Evolutionary conservation across 2,329 filamentous ascomycete genomes (phyloP).

Genomic region (Sporothrix inflata): DNA sequence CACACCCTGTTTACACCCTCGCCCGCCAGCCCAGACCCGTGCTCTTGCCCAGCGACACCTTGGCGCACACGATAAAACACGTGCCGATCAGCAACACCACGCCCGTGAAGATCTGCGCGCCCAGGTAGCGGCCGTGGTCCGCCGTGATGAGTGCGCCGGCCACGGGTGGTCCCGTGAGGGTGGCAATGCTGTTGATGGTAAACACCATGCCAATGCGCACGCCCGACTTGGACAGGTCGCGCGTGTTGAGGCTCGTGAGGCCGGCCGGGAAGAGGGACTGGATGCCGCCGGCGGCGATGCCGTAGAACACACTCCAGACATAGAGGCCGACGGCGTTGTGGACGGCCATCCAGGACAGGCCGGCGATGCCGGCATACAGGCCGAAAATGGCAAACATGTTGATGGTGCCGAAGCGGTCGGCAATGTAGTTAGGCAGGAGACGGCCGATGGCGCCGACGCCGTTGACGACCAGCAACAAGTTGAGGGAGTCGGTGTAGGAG

Average conservation of each 20-base stretch:
- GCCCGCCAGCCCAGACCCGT: constrained; percentile 45
- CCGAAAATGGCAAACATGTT: constrained; percentile 61
- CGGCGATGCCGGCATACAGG: constrained; percentile 46
- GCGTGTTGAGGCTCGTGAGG: constrained; percentile 55
- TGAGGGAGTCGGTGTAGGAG: constrained; percentile 55
- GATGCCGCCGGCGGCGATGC: constrained; percentile 64
- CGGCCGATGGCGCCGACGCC: constrained; percentile 63
- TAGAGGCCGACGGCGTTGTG: constrained; percentile 56
- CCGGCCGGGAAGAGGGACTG: constrained; percentile 69
- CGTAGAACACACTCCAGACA: constrained; percentile 65
- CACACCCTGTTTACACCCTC: constrained; percentile 44
- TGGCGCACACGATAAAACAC: constrained; percentile 46
- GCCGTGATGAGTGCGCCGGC: constrained; percentile 54
- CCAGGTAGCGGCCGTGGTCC: constrained; percentile 47
- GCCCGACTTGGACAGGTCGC: constrained; percentile 55
- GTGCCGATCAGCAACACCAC: constrained; percentile 48
- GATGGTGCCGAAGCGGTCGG: constrained; percentile 61
- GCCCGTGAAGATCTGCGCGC: constrained; percentile 55
- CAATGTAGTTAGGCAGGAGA: constrained; percentile 59
- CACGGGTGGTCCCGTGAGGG: constrained; percentile 57
- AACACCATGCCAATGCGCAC: constrained; percentile 63
- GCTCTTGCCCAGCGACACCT: constrained; percentile 45
- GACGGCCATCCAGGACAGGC: constrained; percentile 65
- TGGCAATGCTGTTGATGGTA: constrained; percentile 57
- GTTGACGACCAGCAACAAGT: constrained; percentile 68